Evolutionary conservation across 345 rosid species (phyloP), one percentile per base, ranked within the genome.

Genomic region (Eucalyptus rudis): DNA sequence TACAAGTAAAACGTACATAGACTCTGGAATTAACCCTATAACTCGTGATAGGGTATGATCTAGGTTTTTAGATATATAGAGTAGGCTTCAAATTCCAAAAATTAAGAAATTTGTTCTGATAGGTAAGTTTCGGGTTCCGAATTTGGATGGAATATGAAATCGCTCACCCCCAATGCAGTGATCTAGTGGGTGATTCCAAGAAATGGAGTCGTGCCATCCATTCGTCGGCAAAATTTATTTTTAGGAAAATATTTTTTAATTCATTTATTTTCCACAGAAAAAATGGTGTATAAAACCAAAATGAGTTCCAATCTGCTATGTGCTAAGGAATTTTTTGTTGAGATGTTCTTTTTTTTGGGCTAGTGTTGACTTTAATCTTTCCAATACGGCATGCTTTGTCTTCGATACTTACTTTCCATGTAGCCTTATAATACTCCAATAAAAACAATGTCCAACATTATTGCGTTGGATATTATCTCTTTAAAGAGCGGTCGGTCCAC

Each of bases 81-180:
- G 0, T 50, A 15, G 52, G 52, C 2, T 5, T 50, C 0, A 0
- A 52, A 7, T 52, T 52, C 0, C 4, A 52, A 52, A 52, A 52
- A 52, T 52, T 52, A 52, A 7, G 58, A 52, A 52, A 19, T 52
- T 52, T 52, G 0, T 19, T 2, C 0, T 19, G 10, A 52, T 4
- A 3, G 2, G 25, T 52, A 52, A 7, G 25, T 52, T 52, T 52
- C 0, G 10, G 0, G 10, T 52, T 52, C 0, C 2, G 4, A 52
- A 52, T 19, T 7, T 52, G 0, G 25, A 52, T 52, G 0, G 0
- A 52, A 52, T 1, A 19, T 52, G 1, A 52, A 52, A 52, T 52
- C 4, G 0, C 25, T 52, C 58, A 7, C 10, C 58, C 4, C 24
- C 0, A 19, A 2, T 56, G 62, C 0, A 2, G 6, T 24, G 62